These are phyloP conservation scores for Setaria viridis DNA, from an alignment of 202 grass and related monocot species.

Conservation along the genomic window DNA sequence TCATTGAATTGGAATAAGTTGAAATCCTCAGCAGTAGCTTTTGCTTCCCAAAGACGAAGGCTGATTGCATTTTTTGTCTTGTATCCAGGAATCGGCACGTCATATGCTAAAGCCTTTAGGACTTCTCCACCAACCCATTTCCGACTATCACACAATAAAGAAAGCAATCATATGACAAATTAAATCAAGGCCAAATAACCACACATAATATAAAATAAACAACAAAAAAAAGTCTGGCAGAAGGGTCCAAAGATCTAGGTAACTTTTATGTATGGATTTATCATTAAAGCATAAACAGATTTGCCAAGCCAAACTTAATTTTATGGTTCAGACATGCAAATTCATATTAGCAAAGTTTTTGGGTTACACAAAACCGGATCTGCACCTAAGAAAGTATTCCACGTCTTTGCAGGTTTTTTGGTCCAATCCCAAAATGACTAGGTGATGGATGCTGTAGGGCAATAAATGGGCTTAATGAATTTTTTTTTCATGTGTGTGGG, in stretches of 20 bases:
- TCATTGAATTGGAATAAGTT: conserved; percentile 97
- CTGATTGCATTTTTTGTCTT: conserved; percentile 95
- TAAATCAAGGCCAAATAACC: conserved; percentile 23
- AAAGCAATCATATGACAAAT: conserved; percentile 36
- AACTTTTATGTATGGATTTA: conserved; percentile 5
- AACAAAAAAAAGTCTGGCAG: not conserved
- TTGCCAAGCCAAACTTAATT: not conserved
- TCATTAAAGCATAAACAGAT: conserved; percentile 28
- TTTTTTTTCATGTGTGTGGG: not conserved
- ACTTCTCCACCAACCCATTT: conserved; percentile 92
- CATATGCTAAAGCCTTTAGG: conserved; percentile 84
- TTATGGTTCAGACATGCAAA: conserved; percentile 2
- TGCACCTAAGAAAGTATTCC: conserved; percentile 29
- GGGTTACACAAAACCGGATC: conserved; percentile 16
- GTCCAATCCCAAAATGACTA: not conserved
- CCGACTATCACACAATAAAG: conserved; percentile 59
- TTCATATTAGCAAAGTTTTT: not conserved
- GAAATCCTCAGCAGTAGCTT: conserved; percentile 82
- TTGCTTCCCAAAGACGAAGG: conserved; percentile 98
- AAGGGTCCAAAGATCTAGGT: conserved; percentile 13
- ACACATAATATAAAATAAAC: conserved; percentile 30
- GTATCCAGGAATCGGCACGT: conserved; percentile 97
- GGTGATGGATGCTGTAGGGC: not conserved
- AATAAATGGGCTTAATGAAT: not conserved
- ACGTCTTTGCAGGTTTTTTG: not conserved